Base-by-base conservation (phyloP, 768 basidiomycete species). In the Russula olivacea region DNA sequence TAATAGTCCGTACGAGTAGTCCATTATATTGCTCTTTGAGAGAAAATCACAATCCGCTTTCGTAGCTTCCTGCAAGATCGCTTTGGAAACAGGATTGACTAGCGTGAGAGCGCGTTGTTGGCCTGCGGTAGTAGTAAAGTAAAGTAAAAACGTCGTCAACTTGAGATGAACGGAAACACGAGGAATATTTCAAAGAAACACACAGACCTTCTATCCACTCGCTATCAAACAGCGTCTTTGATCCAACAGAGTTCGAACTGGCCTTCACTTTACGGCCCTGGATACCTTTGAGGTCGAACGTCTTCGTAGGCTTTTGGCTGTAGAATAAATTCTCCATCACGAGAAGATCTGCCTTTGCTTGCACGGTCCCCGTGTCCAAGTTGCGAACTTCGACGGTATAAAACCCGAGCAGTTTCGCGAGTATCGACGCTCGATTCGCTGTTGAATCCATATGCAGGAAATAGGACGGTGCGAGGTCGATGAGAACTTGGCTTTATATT, bases 271-370 rank as follows among this genome's bases (percentile, higher is more conserved):
- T 88, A 17, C 89, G 77, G 0, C 87, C 87, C 59, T 86, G 86
- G 41, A 93, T 92, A 3, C 91, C 91, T 72, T 93, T 93, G 57
- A 93, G 74, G 70, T 93, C 91, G 68, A 88, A 93, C 0, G 83
- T 87, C 75, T 84, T 85, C 56, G 75, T 73, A 56, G 90, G 79
- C 54, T 83, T 83, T 71, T 83, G 82, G 48, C 82, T 77, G 69
- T 85, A 89, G 70, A 93, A 92, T 19, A 92, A 72, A 68, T 92
- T 92, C 73, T 92, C 91, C 89, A 92, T 91, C 9, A 92, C 86
- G 5, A 92, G 76, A 14, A 93, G 76, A 70, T 93, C 89, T 1
- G 84, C 81, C 70, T 87, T 88, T 15, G 81, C 80, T 68, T 88
- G 85, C 6, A 82, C 77, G 15, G 72, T 74, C 1, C 87, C 86